Evolutionary conservation across 257 asterid genomes (phyloP), one percentile per base, ranked within the genome.

Genomic region (Petunia axillaris): DNA sequence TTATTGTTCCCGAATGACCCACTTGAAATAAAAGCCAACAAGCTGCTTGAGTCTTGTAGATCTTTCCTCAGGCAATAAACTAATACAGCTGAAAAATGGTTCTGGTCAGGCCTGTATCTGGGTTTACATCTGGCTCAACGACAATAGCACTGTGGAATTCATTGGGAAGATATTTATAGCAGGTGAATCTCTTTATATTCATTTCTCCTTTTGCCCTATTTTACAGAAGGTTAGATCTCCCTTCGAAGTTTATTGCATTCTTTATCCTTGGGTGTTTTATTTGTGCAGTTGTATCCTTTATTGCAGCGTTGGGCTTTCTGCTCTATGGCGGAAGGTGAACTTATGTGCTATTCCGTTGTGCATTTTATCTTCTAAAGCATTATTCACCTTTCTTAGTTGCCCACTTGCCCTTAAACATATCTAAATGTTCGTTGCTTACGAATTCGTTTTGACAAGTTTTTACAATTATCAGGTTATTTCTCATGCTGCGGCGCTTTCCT

Each of bases 281-380:
- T 75, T 88, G 71, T 86, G 89, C 97, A 93, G 99, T 87, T 87
- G 94, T 95, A 46, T 92, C 99, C 52, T 79, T 92, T 82, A 81
- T 88, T 40, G 99, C 99, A 77, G 99, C 99, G 60, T 70, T 93
- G 79, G 98, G 99, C 40, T 95, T 95, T 86, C 87, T 95, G 88
- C 87, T 92, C 44, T 95, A 95, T 82, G 99, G 99, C 50, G 98
- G 99, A 89, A 93, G 97, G 99, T 95, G 82, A 84, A 78, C 80
- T 54, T 82, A 77, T 64, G 54, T 78, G 66, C 16, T 74, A 64
- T 58, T 59, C 54, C 13, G 64, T 39, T 25, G 52, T 62, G 64
- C 77, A 81, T 38, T 13, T 48, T 79, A 79, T 75, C 75, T 35
- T 73, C 39, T 52, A 38, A 48, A 65, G 52, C 78, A 80, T n/a